phyloP scores from a whole-genome alignment of 805 yeast species.

The Saturnispora dispora region DNA sequence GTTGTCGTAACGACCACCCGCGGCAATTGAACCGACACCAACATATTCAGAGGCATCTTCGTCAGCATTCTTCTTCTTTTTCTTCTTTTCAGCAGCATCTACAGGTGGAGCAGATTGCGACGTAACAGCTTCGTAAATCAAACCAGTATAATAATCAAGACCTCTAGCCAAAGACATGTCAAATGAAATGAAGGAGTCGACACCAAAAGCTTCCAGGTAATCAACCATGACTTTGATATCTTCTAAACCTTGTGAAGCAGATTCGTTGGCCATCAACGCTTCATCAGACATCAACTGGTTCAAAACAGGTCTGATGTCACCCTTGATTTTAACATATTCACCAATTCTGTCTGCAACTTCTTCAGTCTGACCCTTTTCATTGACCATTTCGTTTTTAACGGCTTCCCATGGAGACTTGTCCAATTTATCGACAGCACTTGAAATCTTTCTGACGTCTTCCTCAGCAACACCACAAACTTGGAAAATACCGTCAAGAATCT shows the following conservation, averaged over 20 bases:
- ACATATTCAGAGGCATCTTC: conserved; percentile 95
- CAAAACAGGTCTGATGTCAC: conserved; percentile 59
- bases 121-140: conserved; percentile 94
- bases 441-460: conserved; percentile 87
- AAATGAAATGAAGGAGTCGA: conserved; percentile 59
- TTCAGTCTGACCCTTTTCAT: conserved; percentile 82
- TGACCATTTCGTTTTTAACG: conserved; percentile 86
- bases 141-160: conserved; percentile 93
- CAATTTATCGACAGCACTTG: conserved; percentile 93
- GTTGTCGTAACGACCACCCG: conserved; percentile 97
- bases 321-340: conserved; percentile 77
- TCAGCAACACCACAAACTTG: conserved; percentile 89
- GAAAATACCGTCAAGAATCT: conserved; percentile 92
- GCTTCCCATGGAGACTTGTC: conserved; percentile 95
- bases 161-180: conserved; percentile 97
- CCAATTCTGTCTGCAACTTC: conserved; percentile 93
- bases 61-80: conserved; percentile 33
- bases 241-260: conserved; percentile 70
- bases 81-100: conserved; percentile 54
- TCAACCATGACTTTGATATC: conserved; percentile 72
- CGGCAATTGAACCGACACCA: conserved; percentile 97
- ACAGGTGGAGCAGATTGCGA: conserved; percentile 92
- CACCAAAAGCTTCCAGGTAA: conserved; percentile 77
- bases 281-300: conserved; percentile 48
- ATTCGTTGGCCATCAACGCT: conserved; percentile 49